Evolutionary conservation across 805 yeast genomes (phyloP), one percentile per base, ranked within the genome.

Genomic region (Candida maesae): DNA sequence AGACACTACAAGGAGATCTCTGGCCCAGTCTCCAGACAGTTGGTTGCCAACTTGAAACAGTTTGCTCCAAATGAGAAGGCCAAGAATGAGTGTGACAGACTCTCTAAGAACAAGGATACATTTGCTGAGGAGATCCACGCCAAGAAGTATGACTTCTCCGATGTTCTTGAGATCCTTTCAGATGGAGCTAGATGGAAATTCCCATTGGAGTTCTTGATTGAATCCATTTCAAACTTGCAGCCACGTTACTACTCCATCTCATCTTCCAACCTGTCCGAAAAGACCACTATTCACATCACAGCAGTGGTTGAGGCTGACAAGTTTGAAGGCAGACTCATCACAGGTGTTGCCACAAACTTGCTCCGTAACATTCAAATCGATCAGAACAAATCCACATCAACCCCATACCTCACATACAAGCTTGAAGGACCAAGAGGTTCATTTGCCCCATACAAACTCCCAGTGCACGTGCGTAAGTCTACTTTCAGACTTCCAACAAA

Each of bases 241-340:
- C 96, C 97, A 31, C 90, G 99, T 64, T 91, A 88, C 68, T 91
- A 91, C 66, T 91, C 98, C 17, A 91, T 91, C 52, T 90, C 97
- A 2, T 90, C 97, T 1, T 87, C 96, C 5, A 81, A 95, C 1
- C 63, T 78, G 39, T 73, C 79, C 42, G 93, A 87, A 56, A 87
- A 87, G 60, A 73, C 80, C 38, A 73, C 74, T 15, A 74, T 90
- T 44, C 88, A 87, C 52, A 72, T 90, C 45, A 93, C 98, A 15
- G 96, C 96, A 3, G 95, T 90, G 38, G 96, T 91, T 32, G 98
- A 93, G 68, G 54, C 62, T 31, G 55, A 49, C 6, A 38, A 50
- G 20, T 50, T 52, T 13, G 44, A 47, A 14, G 62, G 51, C 27
- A 53, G 61, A 44, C 59, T 55, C 39, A 60, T 68, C 31, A 59